Percentiles rank a stretch among this genome's conserved stretches.
Evolutionary conservation across 2,329 filamentous ascomycete genomes (phyloP).

Genomic region (Tolypocladium guangdongense): DNA sequence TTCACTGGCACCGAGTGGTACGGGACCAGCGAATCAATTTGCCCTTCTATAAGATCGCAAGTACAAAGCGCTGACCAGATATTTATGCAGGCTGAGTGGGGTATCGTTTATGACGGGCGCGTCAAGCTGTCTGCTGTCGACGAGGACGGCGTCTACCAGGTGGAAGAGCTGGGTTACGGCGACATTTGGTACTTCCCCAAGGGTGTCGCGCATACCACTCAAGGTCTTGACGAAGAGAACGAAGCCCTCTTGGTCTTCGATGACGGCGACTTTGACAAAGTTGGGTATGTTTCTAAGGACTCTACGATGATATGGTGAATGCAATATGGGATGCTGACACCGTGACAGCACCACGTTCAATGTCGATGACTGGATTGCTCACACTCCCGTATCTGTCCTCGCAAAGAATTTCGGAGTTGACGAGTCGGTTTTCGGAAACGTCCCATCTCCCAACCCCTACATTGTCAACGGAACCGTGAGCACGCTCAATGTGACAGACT

Average conservation of each 20-base stretch:
- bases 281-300: conserved; percentile 31
- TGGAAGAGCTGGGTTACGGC: conserved; percentile 45
- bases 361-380: conserved; percentile 58
- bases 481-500: conserved; percentile 24
- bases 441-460: conserved; percentile 49
- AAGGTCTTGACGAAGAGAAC: conserved; percentile 55
- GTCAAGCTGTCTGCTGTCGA: conserved; percentile 51
- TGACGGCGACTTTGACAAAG: conserved; percentile 53
- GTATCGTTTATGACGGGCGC: conserved; percentile 46
- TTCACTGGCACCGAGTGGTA: conserved; percentile 59
- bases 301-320: too few relatives aligned
- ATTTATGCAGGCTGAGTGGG: conserved; percentile 50
- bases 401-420: conserved; percentile 60
- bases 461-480: conserved; percentile 47
- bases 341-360: conserved; percentile 54
- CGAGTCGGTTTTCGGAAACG: conserved; percentile 44
- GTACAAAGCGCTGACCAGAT: too few relatives aligned
- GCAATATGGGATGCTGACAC: background rate
- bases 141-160: conserved; percentile 45
- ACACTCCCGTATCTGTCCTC: conserved; percentile 50
- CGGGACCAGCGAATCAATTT: conserved; percentile 11
- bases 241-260: conserved; percentile 59
- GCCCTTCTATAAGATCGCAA: too few relatives aligned
- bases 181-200: conserved; percentile 63
- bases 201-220: conserved; percentile 51